Evolutionary conservation across 345 rosid species (phyloP).

Genomic region (Noccaea bulbosa): DNA sequence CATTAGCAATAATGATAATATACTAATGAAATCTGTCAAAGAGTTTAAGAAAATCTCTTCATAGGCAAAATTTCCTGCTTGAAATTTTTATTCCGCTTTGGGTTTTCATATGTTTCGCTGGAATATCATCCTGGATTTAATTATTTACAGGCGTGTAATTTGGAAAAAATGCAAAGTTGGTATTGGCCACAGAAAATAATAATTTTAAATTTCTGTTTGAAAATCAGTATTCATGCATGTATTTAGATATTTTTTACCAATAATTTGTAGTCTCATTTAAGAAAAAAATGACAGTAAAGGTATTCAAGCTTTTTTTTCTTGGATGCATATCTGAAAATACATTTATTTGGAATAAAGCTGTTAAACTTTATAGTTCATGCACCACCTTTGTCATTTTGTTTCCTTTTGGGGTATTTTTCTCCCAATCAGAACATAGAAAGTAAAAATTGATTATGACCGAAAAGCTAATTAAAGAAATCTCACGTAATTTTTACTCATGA

Average conservation of each 20-base stretch:
- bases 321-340: constrained; percentile 15
- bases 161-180: neutral
- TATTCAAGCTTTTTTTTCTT: constrained; percentile 16
- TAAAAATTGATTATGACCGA: constrained; percentile 1
- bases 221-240: constrained; percentile 9
- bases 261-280: constrained; percentile 18
- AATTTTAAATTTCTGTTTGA: neutral
- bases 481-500: neutral
- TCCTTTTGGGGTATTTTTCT: constrained; percentile 14
- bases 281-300: constrained; percentile 11
- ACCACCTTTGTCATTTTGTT: constrained; percentile 16
- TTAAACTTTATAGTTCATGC: constrained; percentile 23
- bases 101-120: neutral
- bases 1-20: neutral
- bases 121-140: neutral
- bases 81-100: neutral
- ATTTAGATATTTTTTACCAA: constrained; percentile 25
- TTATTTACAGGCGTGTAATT: neutral
- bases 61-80: neutral
- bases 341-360: neutral
- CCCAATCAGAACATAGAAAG: neutral
- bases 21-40: constrained; percentile 9
- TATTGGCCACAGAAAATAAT: neutral
- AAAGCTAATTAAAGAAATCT: constrained; percentile 7
- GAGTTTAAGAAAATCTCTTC: neutral